Conservation (phyloP, 169 alveolate species). For the Cryptosporidium xiaoi region DNA sequence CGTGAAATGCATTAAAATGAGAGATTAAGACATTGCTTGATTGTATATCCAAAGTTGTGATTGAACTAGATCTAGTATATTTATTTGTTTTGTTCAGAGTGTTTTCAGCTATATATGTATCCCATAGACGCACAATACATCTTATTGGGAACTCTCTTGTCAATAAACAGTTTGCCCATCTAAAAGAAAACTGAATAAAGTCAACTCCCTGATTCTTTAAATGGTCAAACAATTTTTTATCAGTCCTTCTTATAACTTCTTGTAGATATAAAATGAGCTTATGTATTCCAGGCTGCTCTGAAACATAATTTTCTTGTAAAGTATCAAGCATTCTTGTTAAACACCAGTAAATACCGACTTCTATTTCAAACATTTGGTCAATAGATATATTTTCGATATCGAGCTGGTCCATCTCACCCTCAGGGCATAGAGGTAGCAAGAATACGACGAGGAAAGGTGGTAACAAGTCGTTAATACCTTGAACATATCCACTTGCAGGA, state of each 20-base stretch:
- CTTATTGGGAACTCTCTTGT: conserved; percentile 68
- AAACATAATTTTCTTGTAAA: conserved; percentile 92
- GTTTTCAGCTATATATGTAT: conserved; percentile 89
- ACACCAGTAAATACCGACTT: conserved; percentile 91
- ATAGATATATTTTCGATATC: conserved; percentile 64
- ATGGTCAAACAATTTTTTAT: conserved; percentile 84
- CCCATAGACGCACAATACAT: conserved; percentile 87
- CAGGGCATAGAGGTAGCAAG: conserved; percentile 76
- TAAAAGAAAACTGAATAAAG: conserved; percentile 88
- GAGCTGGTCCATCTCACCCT: conserved; percentile 68
- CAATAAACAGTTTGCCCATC: conserved; percentile 85
- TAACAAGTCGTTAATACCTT: conserved; percentile 92
- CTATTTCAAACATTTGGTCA: conserved; percentile 85
- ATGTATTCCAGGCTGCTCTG: conserved; percentile 94
- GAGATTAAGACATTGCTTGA: conserved; percentile 40
- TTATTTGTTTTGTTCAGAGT: conserved; percentile 60
- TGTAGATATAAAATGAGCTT: conserved; percentile 87
- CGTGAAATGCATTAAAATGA: conserved; percentile 84
- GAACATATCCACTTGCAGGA: conserved; percentile 95
- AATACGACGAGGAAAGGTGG: conserved; percentile 85
- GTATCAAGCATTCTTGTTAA: conserved; percentile 89
- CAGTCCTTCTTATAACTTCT: conserved; percentile 91
- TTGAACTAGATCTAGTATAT: conserved; percentile 36
- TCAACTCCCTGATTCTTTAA: conserved; percentile 79
- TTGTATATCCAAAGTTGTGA: conserved; percentile 48